A percentile compares a stretch with the other conserved stretches of the same genome.
Conservation (phyloP, 192 early-diverging fungal species). For the Umbelopsis ramanniana region DNA sequence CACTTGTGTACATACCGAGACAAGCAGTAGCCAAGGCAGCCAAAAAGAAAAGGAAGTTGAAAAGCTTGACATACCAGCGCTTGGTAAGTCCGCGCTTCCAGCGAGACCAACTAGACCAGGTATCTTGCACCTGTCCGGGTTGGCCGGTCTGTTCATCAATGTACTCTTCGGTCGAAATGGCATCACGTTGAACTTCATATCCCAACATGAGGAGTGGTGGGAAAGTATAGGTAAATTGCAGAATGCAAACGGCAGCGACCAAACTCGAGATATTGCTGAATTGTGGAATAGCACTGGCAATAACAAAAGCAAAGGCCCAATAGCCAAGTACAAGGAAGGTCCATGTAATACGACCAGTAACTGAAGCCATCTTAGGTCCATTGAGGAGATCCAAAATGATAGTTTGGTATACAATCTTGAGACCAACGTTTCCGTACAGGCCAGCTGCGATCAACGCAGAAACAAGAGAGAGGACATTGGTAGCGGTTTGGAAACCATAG, state of each 20-base stretch:
- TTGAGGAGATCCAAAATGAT: constrained; percentile 28
- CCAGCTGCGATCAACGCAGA: constrained; percentile 30
- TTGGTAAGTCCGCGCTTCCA: constrained; percentile 18
- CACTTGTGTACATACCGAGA: constrained; percentile 26
- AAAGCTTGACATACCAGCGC: constrained; percentile 26
- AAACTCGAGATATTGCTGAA: constrained; percentile 28
- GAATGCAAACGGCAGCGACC: constrained; percentile 33
- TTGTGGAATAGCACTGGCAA: constrained; percentile 31
- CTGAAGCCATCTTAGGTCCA: constrained; percentile 4
- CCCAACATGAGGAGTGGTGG: constrained; percentile 28
- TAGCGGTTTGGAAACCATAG: constrained; percentile 24
- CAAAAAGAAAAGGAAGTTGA: constrained; percentile 25
- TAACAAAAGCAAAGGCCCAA: constrained; percentile 32
- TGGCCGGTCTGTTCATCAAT: neutral
- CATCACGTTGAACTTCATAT: constrained; percentile 24
- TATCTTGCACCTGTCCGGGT: neutral
- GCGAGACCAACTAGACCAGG: neutral
- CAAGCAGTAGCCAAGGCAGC: constrained; percentile 23
- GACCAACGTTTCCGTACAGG: constrained; percentile 32
- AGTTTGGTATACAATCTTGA: constrained; percentile 30
- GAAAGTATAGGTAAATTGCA: constrained; percentile 39
- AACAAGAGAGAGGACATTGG: constrained; percentile 18
- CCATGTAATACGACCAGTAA: constrained; percentile 23
- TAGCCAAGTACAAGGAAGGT: constrained; percentile 26
- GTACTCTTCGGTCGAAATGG: constrained; percentile 13